phyloP scores from a whole-genome alignment of 176 grass and related monocot species.

The Carex kokanica region DNA sequence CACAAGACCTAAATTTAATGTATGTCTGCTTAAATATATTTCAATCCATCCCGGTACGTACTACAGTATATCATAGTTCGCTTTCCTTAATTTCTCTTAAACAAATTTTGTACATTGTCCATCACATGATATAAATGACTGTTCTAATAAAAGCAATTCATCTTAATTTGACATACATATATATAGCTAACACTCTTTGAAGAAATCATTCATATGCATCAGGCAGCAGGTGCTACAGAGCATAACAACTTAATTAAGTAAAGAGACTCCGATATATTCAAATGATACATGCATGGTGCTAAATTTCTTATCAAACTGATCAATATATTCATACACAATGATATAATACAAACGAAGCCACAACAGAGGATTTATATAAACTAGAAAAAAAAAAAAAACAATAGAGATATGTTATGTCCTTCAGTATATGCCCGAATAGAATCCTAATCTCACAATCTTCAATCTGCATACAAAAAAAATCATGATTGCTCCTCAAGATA shows the following conservation, averaged over 20 bases:
- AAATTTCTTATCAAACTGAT: not conserved
- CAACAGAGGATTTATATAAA: not conserved
- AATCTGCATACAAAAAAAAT: not conserved
- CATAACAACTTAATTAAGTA: not conserved
- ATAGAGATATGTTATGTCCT: not conserved
- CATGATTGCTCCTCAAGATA: not conserved
- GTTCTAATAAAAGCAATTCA: not conserved
- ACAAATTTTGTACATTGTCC: not conserved
- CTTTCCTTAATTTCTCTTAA: not conserved
- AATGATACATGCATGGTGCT: not conserved
- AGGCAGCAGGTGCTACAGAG: not conserved
- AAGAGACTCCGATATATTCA: not conserved
- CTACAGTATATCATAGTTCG: not conserved
- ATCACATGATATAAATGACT: not conserved
- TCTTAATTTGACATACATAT: not conserved
- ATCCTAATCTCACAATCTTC: not conserved
- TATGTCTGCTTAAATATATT: not conserved
- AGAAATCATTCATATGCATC: not conserved
- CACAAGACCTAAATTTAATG: not conserved
- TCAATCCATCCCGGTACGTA: not conserved
- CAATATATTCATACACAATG: not conserved
- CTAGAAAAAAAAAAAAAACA: not conserved
- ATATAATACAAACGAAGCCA: not conserved
- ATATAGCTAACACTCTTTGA: not conserved
- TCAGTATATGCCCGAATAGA: not conserved